Conservation (phyloP, 805 yeast species). For the Ogataea pilisensis region DNA sequence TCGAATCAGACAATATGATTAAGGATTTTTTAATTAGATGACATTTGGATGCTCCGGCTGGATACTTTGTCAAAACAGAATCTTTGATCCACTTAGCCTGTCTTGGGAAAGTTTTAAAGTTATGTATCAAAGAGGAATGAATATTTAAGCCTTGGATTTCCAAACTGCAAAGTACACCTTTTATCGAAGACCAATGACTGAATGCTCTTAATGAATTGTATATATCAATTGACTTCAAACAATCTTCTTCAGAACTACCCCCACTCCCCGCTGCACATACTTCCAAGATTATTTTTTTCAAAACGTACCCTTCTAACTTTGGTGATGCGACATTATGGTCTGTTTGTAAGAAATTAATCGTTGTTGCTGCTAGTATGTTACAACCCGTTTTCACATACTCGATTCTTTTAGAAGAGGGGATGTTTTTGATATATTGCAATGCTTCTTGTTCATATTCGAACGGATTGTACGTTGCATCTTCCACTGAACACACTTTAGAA, state of each 20-base stretch:
- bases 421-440: conserved; percentile 29
- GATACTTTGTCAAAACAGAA: conserved; percentile 42
- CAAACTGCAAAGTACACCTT: conserved; percentile 41
- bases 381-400: conserved; percentile 40
- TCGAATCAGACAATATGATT: conserved; percentile 32
- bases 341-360: conserved; percentile 50
- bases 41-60: conserved; percentile 50
- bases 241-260: conserved; percentile 30
- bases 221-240: conserved; percentile 36
- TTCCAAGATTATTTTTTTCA: conserved; percentile 35
- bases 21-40: conserved; percentile 39
- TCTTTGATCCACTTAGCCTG: conserved; percentile 37
- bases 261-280: conserved; percentile 42
- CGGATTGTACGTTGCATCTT: conserved; percentile 34
- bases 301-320: conserved; percentile 42
- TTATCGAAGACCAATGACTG: conserved; percentile 52
- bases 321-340: conserved; percentile 50
- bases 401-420: conserved; percentile 20
- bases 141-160: conserved; percentile 36
- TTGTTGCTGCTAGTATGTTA: conserved; percentile 40
- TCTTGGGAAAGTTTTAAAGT: conserved; percentile 39
- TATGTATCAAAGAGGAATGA: conserved; percentile 25
- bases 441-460: conserved; percentile 28
- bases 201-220: conserved; percentile 46
- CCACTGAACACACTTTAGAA: conserved; percentile 37